Base-by-base conservation (phyloP, 371 early-diverging fungal species). In the Umbelopsis sp. region DNA sequence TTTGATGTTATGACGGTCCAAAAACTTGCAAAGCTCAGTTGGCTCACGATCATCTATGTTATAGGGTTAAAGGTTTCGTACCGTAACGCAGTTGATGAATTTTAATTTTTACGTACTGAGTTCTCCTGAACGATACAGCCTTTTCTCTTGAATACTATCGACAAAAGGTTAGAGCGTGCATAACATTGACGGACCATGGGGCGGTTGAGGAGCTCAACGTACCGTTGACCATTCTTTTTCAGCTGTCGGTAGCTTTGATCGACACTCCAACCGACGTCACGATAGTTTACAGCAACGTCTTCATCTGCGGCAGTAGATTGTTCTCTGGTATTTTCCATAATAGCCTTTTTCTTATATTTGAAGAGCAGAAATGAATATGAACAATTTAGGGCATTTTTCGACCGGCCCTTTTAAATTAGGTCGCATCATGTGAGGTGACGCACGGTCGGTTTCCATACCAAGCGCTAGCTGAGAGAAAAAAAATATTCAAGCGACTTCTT, bases 181-280 rank as follows among this genome's bases (percentile, higher is more conserved):
- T 29, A 4, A 4, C 29, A 29, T 29, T 4, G 29, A 4, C 4
- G 29, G 29, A 29, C 29, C 29, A 29, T 29, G 29, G 22, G 22
- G 29, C 29, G 3, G 29, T 1, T 29, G 3, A 29, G 29, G 29
- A 24, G 8, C 11, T 53, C 14, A 25, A 53, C 53, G 11, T 25
- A 22, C 53, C 29, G 14, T 53, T 20, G 29, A 9, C 24, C 29
- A 10, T 14, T 12, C 0, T 32, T 20, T 53, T 53, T 53, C 53
- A 53, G 8, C 11, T 29, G 22, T 20, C 3, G 8, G 11, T 20
- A 53, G 29, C 53, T 53, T 29, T 53, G 32, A 29, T 20, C 29
- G 7, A 53, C 53, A 14, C 53, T 53, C 53, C 53, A 53, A 9
- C 53, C 53, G 14, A 53, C 53, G 14, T 53, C 53, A 24, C 53